Percentiles rank a stretch among this genome's conserved stretches.
These are phyloP conservation scores for Athelia psychrophila DNA, from an alignment of 1,284 basidiomycete genomes.

Conservation along the genomic window DNA sequence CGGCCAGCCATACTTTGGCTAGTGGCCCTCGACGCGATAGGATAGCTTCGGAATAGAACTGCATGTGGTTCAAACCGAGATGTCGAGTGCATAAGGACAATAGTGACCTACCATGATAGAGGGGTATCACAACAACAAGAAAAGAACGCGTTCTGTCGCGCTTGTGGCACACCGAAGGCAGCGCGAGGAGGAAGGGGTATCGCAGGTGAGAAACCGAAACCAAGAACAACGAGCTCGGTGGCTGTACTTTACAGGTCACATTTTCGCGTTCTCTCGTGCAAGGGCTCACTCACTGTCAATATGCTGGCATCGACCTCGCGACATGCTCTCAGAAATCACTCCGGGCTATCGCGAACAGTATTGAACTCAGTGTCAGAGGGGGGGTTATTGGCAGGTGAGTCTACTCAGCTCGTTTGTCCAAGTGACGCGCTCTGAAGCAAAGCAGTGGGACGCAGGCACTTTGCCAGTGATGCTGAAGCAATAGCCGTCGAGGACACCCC, in stretches of 20 bases:
- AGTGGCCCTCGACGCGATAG: constrained; percentile 91
- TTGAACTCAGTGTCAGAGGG: not conserved
- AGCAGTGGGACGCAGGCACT: too few relatives aligned
- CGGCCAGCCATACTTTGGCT: constrained; percentile 97
- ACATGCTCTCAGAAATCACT: constrained; percentile 26
- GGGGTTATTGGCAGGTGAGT: not conserved
- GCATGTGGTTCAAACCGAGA: constrained; percentile 5
- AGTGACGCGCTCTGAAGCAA: not conserved
- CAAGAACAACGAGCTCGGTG: not conserved
- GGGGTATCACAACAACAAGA: constrained; percentile 17
- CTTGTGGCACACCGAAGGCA: constrained; percentile 16
- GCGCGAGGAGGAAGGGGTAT: constrained; percentile 3
- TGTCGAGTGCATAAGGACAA: constrained; percentile 17
- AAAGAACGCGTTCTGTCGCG: constrained; percentile 18
- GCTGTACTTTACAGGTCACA: constrained; percentile 6
- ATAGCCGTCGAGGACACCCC: too few relatives aligned
- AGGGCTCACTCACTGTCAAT: not conserved
- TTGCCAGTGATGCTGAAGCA: too few relatives aligned
- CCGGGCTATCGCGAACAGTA: not conserved
- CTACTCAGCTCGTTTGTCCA: constrained; percentile 7
- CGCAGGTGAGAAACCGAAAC: not conserved
- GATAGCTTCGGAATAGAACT: constrained; percentile 94
- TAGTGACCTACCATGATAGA: constrained; percentile 28
- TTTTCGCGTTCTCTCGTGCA: not conserved
- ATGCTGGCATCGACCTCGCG: constrained; percentile 44